A percentile compares a stretch with the other conserved stretches of the same genome.
Evolutionary conservation across 2,329 filamentous ascomycete species (phyloP).

Genomic region (Colletotrichum cereale): DNA sequence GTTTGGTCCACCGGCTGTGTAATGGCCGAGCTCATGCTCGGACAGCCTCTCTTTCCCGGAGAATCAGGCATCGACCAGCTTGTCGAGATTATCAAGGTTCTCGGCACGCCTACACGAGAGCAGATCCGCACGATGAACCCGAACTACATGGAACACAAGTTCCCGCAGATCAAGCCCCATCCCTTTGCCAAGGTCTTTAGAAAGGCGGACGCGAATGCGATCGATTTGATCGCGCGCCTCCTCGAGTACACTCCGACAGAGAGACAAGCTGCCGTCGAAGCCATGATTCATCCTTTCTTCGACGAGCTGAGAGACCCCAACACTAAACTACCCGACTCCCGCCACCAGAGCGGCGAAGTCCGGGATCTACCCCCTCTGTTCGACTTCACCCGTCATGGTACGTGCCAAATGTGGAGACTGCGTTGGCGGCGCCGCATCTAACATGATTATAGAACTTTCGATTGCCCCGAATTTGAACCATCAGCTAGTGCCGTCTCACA

Average conservation of each 20-base stretch:
- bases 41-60: slow-evolving; percentile 96
- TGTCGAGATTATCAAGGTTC: slow-evolving; percentile 99
- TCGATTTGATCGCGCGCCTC: slow-evolving; percentile 92
- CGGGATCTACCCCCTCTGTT: slow-evolving; percentile 90
- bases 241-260: slow-evolving; percentile 98
- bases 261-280: slow-evolving; percentile 91
- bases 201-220: slow-evolving; percentile 92
- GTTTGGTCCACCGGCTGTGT: slow-evolving; percentile 99
- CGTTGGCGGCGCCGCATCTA: slow-evolving; percentile 6
- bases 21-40: slow-evolving; percentile 99
- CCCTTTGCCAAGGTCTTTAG: slow-evolving; percentile 99
- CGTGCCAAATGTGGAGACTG: slow-evolving; percentile 49
- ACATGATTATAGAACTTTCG: slow-evolving; percentile 80
- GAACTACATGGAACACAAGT: slow-evolving; percentile 99
- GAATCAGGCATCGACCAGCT: slow-evolving; percentile 99
- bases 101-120: slow-evolving; percentile 95
- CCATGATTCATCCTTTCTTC: slow-evolving; percentile 99
- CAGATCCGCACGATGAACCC: slow-evolving; percentile 99
- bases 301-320: slow-evolving; percentile 94
- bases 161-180: slow-evolving; percentile 99
- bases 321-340: slow-evolving; percentile 93
- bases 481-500: slow-evolving; percentile 87
- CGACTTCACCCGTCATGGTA: slow-evolving; percentile 95
- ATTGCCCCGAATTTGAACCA: slow-evolving; percentile 90
- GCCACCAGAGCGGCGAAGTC: slow-evolving; percentile 83